These are phyloP conservation scores for Russula abietina DNA, from an alignment of 768 basidiomycete species.

Conservation along the genomic window DNA sequence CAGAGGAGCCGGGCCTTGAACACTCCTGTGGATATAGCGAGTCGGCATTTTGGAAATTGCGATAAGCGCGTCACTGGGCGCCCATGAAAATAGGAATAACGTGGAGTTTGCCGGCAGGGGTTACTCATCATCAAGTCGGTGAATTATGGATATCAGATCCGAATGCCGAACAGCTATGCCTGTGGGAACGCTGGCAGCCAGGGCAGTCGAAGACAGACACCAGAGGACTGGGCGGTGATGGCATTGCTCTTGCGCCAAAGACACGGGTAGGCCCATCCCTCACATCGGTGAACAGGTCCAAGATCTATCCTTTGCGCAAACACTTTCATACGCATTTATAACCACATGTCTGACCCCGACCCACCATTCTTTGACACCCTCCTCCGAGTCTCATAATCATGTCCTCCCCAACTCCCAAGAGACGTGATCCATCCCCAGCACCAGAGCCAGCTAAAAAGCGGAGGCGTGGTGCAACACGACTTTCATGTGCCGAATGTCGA, in stretches of 20 bases:
- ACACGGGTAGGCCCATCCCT: neutral
- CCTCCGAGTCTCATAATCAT: slow-evolving; percentile 27
- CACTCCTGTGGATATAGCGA: no score
- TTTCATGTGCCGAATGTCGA: slow-evolving; percentile 77
- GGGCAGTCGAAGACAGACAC: neutral
- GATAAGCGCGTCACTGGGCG: slow-evolving; percentile 3
- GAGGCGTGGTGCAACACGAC: slow-evolving; percentile 59
- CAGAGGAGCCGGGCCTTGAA: neutral
- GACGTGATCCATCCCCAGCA: slow-evolving; percentile 30
- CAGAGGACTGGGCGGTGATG: slow-evolving; percentile 12
- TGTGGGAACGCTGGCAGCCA: neutral
- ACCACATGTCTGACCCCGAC: neutral
- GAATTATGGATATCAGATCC: slow-evolving; percentile 5
- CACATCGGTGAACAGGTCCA: neutral
- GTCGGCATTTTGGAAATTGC: slow-evolving; percentile 6
- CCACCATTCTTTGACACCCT: slow-evolving; percentile 27
- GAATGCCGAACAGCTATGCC: neutral
- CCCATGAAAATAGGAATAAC: neutral
- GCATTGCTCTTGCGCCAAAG: neutral
- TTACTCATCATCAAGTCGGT: neutral
- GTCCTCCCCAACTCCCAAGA: slow-evolving; percentile 26
- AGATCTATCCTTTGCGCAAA: neutral
- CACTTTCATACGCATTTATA: slow-evolving; percentile 1
- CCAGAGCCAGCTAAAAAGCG: slow-evolving; percentile 42
- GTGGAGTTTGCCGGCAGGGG: neutral